Base-by-base conservation (phyloP, 2,329 filamentous ascomycete species). In the Fusarium newnesense region DNA sequence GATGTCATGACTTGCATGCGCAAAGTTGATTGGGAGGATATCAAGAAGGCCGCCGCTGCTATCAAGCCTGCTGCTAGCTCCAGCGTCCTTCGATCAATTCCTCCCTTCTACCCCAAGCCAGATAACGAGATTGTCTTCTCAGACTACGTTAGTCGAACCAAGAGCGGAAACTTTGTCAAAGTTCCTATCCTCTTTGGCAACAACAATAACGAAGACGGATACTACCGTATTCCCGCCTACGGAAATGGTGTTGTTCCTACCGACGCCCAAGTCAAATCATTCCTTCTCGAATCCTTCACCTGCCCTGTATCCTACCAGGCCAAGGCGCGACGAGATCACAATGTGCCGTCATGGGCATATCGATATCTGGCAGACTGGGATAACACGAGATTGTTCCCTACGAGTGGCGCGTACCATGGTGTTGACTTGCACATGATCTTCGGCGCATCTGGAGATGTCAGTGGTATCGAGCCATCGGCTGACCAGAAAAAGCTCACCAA, bases 301-400 rank as follows among this genome's bases (percentile, higher is more conserved):
- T 88, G 86, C 40, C 84, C 86, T 5, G 82, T 83, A 16, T 77
- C 80, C 3, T 78, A 80, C 61, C 82, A 85, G 30, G 83, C 81
- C 8, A 64, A 72, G 4, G 81, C 80, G 3, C 83, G 84, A 12
- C 74, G 73, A 2, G 50, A 62, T 1, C 72, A 82, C 28, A 79
- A 76, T 10, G 79, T 86, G 5, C 79, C 84, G 0, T 76, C 82
- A 13, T 88, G 84, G 83, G 80, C 80, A 7, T 86, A 84, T 52
- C 84, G 85, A 36, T 88, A 86, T 73, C 81, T 85, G 56, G 86
- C 82, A 26, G 85, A 87, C 71, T 88, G 85, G 84, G 70, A 83
- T 36, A 88, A 87, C 64, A 83, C 84, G 3, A 79, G 84, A 0
- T 77, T 88, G 30, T 86, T 84, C 60, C 80, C 81, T 0, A 81